These are phyloP conservation scores for Daldinia sp. DNA, from an alignment of 2,329 filamentous ascomycete species.

Conservation along the genomic window DNA sequence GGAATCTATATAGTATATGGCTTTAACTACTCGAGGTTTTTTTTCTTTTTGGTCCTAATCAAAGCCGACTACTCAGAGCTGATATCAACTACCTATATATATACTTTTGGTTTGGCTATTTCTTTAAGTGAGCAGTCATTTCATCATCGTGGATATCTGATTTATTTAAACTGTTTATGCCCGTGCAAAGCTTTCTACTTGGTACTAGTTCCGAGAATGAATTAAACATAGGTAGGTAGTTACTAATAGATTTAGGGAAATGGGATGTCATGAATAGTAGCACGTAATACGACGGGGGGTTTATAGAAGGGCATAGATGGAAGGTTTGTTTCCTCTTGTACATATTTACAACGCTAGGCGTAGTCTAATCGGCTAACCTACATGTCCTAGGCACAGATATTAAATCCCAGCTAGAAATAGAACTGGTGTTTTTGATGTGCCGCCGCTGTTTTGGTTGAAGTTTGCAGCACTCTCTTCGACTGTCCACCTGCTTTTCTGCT, in stretches of 20 bases:
- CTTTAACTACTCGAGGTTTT: no score
- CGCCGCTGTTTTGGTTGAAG: constrained; percentile 11
- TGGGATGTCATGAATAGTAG: background rate
- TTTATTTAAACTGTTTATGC: background rate
- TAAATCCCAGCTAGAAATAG: constrained; percentile 10
- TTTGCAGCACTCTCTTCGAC: constrained; percentile 18
- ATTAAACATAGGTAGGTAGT: background rate
- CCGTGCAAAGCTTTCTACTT: background rate
- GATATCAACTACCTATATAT: no score
- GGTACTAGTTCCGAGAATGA: background rate
- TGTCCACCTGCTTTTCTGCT: constrained; percentile 1
- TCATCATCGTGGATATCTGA: background rate
- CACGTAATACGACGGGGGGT: background rate
- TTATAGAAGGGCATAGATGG: constrained; percentile 39
- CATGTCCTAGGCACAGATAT: constrained; percentile 4
- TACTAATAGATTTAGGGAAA: no score
- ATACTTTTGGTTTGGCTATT: background rate
- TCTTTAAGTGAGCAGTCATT: background rate
- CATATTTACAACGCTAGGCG: constrained; percentile 44
- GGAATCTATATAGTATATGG: no score
- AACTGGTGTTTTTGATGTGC: constrained; percentile 7
- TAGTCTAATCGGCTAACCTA: constrained; percentile 16
- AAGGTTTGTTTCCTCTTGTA: constrained; percentile 43
- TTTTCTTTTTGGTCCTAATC: no score
- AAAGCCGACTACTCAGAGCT: no score